These are phyloP conservation scores for Acacia acuminata DNA, from an alignment of 306 rosid genomes.

Conservation along the genomic window DNA sequence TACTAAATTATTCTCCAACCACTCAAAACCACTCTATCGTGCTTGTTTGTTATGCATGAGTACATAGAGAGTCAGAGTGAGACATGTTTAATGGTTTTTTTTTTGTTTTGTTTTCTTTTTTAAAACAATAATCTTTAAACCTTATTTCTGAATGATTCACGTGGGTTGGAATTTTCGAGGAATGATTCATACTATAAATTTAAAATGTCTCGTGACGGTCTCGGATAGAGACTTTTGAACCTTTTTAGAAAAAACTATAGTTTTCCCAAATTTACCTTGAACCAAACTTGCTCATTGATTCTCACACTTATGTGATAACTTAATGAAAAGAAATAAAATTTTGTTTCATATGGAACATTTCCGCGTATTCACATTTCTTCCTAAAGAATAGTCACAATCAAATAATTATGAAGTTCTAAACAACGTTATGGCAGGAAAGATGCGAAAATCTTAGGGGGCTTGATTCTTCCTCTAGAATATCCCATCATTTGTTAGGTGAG, in stretches of 20 bases:
- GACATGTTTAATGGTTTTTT: conserved; percentile 6
- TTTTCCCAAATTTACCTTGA: background rate
- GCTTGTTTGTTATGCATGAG: background rate
- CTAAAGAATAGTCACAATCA: background rate
- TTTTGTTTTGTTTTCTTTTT: too few species aligned
- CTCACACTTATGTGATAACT: too few species aligned
- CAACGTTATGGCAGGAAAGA: background rate
- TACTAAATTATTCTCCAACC: too few species aligned
- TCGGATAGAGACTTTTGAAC: background rate
- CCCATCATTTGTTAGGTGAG: background rate
- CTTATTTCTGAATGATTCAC: too few species aligned
- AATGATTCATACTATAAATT: background rate
- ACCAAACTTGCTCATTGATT: background rate
- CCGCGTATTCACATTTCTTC: background rate
- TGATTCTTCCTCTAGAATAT: too few species aligned
- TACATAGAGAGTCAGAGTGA: conserved; percentile 30
- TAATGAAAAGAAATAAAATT: background rate
- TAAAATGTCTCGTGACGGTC: background rate
- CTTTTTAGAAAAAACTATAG: background rate
- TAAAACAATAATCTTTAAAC: too few species aligned
- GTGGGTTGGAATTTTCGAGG: background rate
- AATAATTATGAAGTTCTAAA: background rate
- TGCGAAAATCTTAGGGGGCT: background rate
- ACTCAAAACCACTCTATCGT: conserved; percentile 14
- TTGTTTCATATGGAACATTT: background rate